Evolutionary conservation across 768 basidiomycete species (phyloP).

Genomic region (Fomitopsis pulvina): DNA sequence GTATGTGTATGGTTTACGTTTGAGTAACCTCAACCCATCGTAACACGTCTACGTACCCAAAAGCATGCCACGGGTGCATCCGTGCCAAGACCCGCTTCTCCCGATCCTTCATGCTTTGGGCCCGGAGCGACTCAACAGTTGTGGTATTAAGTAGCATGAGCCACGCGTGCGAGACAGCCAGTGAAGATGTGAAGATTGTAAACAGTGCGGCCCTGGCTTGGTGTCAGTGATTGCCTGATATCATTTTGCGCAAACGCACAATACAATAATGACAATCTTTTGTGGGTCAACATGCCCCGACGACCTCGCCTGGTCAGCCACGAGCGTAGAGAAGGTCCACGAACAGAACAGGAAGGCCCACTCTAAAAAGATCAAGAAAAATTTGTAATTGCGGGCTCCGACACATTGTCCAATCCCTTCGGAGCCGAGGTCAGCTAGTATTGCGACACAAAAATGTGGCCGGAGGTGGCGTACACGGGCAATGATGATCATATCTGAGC

Average conservation of each 20-base stretch:
- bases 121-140: constrained; percentile 72
- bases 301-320: constrained; percentile 28
- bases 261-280: constrained; percentile 60
- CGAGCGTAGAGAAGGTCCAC: constrained; percentile 57
- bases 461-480: constrained; percentile 57
- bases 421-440: constrained; percentile 1
- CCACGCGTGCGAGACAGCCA: constrained; percentile 52
- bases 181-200: constrained; percentile 54
- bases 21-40: background rate
- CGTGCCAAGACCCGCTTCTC: constrained; percentile 47
- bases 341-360: constrained; percentile 53
- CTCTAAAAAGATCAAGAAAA: constrained; percentile 77
- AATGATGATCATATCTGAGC: constrained; percentile 83
- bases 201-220: constrained; percentile 59
- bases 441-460: background rate
- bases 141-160: constrained; percentile 61
- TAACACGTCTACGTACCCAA: constrained; percentile 33
- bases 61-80: constrained; percentile 48
- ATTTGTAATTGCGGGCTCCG: constrained; percentile 89
- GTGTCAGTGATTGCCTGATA: background rate
- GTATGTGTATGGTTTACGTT: constrained; percentile 1
- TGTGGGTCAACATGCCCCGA: constrained; percentile 48
- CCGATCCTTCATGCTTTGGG: constrained; percentile 54
- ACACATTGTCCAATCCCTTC: constrained; percentile 92
- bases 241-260: constrained; percentile 43